Conservation (phyloP, 2,329 filamentous ascomycete species). For the Trichoderma citrinoviride region DNA sequence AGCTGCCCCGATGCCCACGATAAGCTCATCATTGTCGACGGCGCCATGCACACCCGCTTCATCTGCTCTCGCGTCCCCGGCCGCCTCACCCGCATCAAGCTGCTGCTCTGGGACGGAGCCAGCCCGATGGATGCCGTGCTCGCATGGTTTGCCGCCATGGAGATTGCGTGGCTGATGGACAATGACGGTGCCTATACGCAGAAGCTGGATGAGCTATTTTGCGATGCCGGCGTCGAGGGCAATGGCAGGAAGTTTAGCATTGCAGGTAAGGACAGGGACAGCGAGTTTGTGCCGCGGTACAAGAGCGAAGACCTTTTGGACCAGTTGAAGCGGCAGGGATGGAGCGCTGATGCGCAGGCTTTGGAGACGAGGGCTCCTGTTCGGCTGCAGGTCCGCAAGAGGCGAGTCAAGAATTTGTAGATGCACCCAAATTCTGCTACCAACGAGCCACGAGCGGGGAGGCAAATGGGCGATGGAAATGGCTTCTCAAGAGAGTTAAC, state of each 20-base stretch:
- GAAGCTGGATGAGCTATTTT: constrained; percentile 22
- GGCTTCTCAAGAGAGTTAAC: neutral
- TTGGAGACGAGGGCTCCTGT: constrained; percentile 40
- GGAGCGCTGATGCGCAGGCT: constrained; percentile 36
- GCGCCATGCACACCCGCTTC: constrained; percentile 32
- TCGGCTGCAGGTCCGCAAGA: constrained; percentile 30
- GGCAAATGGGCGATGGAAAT: neutral
- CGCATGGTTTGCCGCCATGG: constrained; percentile 41
- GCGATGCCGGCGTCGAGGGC: constrained; percentile 2
- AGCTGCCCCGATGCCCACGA: constrained; percentile 23
- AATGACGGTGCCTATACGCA: constrained; percentile 26
- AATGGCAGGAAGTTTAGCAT: constrained; percentile 11
- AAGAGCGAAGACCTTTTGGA: constrained; percentile 31
- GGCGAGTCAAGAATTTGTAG: constrained; percentile 31
- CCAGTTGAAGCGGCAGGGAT: constrained; percentile 32
- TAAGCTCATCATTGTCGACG: constrained; percentile 32
- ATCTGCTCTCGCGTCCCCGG: constrained; percentile 29
- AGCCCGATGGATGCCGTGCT: constrained; percentile 33
- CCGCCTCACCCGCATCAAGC: constrained; percentile 32
- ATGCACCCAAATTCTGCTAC: neutral
- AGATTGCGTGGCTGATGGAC: constrained; percentile 37
- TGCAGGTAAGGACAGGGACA: constrained; percentile 9
- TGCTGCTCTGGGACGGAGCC: constrained; percentile 37
- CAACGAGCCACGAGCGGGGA: no score
- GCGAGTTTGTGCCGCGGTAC: constrained; percentile 26